Evolutionary conservation across 495 filamentous ascomycete genomes (phyloP), one percentile per base, ranked within the genome.

Genomic region (Staphylotrichum tortipilum): DNA sequence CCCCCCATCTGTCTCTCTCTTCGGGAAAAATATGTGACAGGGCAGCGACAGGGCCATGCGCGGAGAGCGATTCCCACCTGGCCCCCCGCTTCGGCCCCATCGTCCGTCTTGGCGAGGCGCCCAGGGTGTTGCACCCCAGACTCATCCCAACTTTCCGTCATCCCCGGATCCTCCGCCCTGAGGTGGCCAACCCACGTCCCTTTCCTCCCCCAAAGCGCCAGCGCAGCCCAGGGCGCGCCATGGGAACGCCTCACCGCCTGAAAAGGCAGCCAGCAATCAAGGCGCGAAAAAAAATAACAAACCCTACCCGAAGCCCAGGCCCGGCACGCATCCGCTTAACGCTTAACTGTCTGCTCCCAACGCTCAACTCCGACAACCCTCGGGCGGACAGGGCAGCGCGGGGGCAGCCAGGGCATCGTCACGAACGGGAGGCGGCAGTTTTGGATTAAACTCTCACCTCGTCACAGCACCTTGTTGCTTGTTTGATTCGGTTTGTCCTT

Each of bases 211-310:
- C n/a, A n/a, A n/a, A n/a, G n/a, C n/a, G n/a, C n/a, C n/a, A n/a
- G n/a, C n/a, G n/a, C n/a, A n/a, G n/a, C n/a, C n/a, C n/a, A n/a
- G n/a, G n/a, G n/a, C n/a, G n/a, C n/a, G n/a, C n/a, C n/a, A n/a
- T n/a, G n/a, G n/a, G n/a, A n/a, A 31, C 48, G 29, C 47, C 52
- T 60, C 55, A 58, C 55, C 55, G 58, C 58, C 52, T 52, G 48
- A 43, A 42, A 46, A 38, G 49, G 30, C 21, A 36, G 19, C 21
- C 17, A 33, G 37, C 29, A 43, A 44, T 23, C 33, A 17, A 15
- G 34, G 19, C 22, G 31, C 26, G 38, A 24, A 14, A 26, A 23
- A 36, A 40, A 49, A 36, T 7, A 23, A 34, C 21, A 30, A 4
- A 7, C 4, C 14, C 26, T 21, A 24, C 23, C 12, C 33, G n/a